Base-by-base conservation (phyloP, 805 yeast species). In the Candida ulmi region DNA sequence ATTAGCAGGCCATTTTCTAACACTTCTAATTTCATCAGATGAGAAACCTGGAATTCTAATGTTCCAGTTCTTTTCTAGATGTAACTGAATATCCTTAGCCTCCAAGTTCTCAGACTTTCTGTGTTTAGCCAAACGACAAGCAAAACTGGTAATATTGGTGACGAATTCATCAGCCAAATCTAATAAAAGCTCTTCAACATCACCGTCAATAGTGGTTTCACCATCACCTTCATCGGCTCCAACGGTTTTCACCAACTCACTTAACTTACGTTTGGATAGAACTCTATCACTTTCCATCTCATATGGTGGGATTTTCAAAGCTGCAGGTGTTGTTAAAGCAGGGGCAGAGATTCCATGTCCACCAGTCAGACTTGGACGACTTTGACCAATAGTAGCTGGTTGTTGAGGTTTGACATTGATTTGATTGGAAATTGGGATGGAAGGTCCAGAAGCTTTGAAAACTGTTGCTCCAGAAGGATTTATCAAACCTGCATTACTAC, bases 101-200 rank as follows among this genome's bases (percentile, higher is more conserved):
- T 91, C 98, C 19, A 93, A 68, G 28, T 83, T 76, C 44, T 91
- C 96, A 7, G 87, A 78, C 55, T 86, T 88, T 51, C 99, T 74
- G 57, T 91, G 97, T 59, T 93, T 93, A 17, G 99, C 98, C 48
- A 93, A 69, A 39, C 95, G 76, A 58, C 98, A 91, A 1, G 98
- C 96, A 66, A 93, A 93, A 3, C 88, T 71, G 0, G 97, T 88
- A 2, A 95, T 96, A 35, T 86, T 81, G 8, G 84, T 76, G 13
- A 93, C 93, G 57, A 93, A 93, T 57, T 93, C 98, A 61, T 93
- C 99, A 0, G 99, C 97, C 35, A 93, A 66, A 60, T 93, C 99
- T 33, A 93, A 68, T 27, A 93, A 65, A 30, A 93, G 65, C 51
- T 91, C 98, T 60, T 90, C 96, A 15, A 88, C 95, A 61, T 93